These are phyloP conservation scores for Hamigera avellanea DNA, from an alignment of 495 filamentous ascomycete genomes.

Conservation along the genomic window DNA sequence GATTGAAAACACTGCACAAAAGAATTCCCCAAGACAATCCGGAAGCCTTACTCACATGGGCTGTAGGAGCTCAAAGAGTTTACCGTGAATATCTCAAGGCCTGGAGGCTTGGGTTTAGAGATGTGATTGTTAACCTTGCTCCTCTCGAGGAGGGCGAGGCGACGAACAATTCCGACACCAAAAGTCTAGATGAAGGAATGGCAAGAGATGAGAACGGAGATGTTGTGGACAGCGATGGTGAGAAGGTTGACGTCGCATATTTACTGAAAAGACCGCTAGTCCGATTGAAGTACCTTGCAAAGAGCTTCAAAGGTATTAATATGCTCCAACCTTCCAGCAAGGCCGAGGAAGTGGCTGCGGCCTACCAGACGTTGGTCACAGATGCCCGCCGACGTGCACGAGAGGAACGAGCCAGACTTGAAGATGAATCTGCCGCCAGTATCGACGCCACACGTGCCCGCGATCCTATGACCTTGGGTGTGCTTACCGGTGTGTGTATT, in stretches of 20 bases:
- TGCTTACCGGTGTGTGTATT: slow-evolving; percentile 56
- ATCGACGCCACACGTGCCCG: slow-evolving; percentile 70
- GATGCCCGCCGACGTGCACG: slow-evolving; percentile 68
- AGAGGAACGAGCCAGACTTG: slow-evolving; percentile 76
- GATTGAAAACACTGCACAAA: slow-evolving; percentile 67
- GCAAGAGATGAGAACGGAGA: slow-evolving; percentile 69
- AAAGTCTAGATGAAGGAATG: slow-evolving; percentile 53
- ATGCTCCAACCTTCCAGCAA: slow-evolving; percentile 43
- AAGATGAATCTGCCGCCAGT: slow-evolving; percentile 78
- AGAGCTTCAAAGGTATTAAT: slow-evolving; percentile 63
- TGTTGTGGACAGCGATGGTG: slow-evolving; percentile 64
- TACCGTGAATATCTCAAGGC: slow-evolving; percentile 82
- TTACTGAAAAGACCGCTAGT: slow-evolving; percentile 82
- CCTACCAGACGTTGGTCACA: slow-evolving; percentile 60
- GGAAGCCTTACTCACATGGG: slow-evolving; percentile 66
- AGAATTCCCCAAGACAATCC: slow-evolving; percentile 61
- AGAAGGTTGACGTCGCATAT: slow-evolving; percentile 90
- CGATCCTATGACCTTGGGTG: slow-evolving; percentile 64
- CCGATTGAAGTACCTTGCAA: slow-evolving; percentile 76
- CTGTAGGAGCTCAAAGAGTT: slow-evolving; percentile 57
- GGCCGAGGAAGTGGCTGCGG: slow-evolving; percentile 41
- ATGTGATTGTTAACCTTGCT: slow-evolving; percentile 87
- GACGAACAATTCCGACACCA: slow-evolving; percentile 38
- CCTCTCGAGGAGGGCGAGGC: slow-evolving; percentile 45
- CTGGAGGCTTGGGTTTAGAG: slow-evolving; percentile 92